Base-by-base conservation (phyloP, 2,329 filamentous ascomycete genomes). In the Penicillium sp. region DNA sequence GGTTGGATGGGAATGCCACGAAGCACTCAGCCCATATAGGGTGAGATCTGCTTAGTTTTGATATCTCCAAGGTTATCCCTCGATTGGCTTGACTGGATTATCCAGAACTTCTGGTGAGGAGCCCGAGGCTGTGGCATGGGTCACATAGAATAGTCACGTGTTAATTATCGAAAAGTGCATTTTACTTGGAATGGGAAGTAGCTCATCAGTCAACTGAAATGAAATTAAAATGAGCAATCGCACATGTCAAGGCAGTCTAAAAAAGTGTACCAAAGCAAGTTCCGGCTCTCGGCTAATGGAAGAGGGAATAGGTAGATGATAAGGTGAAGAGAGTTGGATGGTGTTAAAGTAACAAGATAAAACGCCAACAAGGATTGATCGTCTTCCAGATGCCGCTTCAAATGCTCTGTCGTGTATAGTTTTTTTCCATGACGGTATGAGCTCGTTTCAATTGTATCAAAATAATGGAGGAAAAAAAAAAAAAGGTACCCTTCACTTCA, bases 311-410 rank as follows among this genome's bases (percentile, higher is more conserved):
- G 53, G 45, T 40, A 53, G 31, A 50, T 29, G 57, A 57, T 56
- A 56, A 51, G 50, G 39, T 47, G 55, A 55, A 40, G 53, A 58
- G 54, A 45, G 47, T 57, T 56, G 35, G 54, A 58, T 63, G 56
- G 57, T 59, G 55, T 54, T 57, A 47, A 47, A 61, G 56, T 59
- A 69, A 61, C 61, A 65, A 64, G 54, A 66, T 64, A 63, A 63
- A 65, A 70, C 66, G 67, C 66, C 65, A 66, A 66, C 63, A 64
- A 66, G 64, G 56, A 69, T 66, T 53, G 42, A 69, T 66, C 56
- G 46, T 66, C 65, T 68, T 62, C 66, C 66, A 66, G 65, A 69
- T 64, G 61, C 62, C 68, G 69, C 68, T 72, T 67, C 65, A 65
- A 61, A 71, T 67, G 65, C 61, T 65, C 56, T 58, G 57, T 60